Evolutionary conservation across 805 yeast genomes (phyloP).

Genomic region (Pichia paraexigua): DNA sequence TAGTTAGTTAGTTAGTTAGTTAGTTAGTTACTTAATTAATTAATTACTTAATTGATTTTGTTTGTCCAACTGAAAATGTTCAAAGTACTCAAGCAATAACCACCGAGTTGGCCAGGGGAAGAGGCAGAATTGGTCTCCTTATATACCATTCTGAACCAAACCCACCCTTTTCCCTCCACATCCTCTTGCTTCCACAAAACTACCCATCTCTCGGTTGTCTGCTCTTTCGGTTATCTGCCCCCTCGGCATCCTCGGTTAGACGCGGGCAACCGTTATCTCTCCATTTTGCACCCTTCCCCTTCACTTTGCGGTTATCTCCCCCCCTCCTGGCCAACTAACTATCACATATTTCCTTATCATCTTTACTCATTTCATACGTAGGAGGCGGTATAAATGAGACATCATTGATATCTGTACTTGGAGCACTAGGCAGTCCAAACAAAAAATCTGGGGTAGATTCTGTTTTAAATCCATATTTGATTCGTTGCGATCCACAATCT

Average conservation of each 20-base stretch:
- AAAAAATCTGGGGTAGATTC: neutral
- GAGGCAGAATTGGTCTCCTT: too few species aligned
- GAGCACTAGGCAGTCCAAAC: neutral
- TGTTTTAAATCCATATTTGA: neutral
- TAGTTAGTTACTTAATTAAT: too few species aligned
- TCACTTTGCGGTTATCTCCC: too few species aligned
- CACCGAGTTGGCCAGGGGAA: too few species aligned
- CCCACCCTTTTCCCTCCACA: neutral
- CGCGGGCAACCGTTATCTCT: neutral
- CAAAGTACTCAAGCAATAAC: too few species aligned
- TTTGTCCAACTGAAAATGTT: neutral
- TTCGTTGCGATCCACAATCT: neutral
- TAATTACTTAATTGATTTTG: neutral
- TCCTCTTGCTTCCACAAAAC: neutral
- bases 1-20: too few species aligned
- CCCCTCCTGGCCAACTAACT: neutral
- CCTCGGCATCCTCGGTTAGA: neutral
- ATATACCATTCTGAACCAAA: too few species aligned
- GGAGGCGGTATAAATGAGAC: neutral
- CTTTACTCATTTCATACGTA: neutral
- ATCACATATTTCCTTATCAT: neutral
- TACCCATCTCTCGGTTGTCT: neutral
- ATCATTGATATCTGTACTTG: neutral
- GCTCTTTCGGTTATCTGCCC: neutral
- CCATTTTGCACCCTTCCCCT: neutral